Evolutionary conservation across 1,284 basidiomycete species (phyloP), one percentile per base, ranked within the genome.

Genomic region (Apiotrichum brassicae): DNA sequence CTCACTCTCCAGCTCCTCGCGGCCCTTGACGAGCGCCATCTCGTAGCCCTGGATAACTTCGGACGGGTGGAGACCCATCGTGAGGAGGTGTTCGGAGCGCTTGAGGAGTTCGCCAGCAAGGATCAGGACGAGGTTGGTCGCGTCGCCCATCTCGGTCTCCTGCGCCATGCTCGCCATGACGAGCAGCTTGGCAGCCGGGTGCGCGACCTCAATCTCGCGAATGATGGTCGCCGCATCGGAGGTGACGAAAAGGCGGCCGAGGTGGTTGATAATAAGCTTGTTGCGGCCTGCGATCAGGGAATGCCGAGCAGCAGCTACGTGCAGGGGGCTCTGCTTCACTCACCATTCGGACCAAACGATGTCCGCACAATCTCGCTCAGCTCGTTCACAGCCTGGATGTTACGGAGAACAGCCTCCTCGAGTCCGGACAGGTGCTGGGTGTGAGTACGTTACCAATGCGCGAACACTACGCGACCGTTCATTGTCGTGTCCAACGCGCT

Each of bases 141-240:
- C 83, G 76, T 98, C 95, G 50, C 94, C 95, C 88, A 97, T 94
- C 87, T 98, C 95, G 1, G 84, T 74, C 74, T 97, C 94, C 71
- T 99, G 95, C 28, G 94, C 88, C 67, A 97, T 91, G 35, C 87
- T 90, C 18, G 93, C 92, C 89, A 97, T 95, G 26, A 98, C 94
- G 13, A 99, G 77, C 11, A 98, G 78, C 74, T 97, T 98, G 25
- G 92, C 95, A 6, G 94, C 94, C 0, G 95, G 95, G 73, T 98
- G 95, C 24, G 97, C 90, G 43, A 99, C 91, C 70, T 98, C 95
- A 70, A 97, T 84, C 76, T 99, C 95, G 58, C 87, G 82, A 68
- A 98, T 93, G 75, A 99, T 98, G 51, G 95, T 98, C 11, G 95
- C 95, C 8, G 95, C 94, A 81, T 99, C 95, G 43, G 90, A 95